These are phyloP conservation scores for Penicillium sp. DNA, from an alignment of 2,329 filamentous ascomycete species.

Conservation along the genomic window DNA sequence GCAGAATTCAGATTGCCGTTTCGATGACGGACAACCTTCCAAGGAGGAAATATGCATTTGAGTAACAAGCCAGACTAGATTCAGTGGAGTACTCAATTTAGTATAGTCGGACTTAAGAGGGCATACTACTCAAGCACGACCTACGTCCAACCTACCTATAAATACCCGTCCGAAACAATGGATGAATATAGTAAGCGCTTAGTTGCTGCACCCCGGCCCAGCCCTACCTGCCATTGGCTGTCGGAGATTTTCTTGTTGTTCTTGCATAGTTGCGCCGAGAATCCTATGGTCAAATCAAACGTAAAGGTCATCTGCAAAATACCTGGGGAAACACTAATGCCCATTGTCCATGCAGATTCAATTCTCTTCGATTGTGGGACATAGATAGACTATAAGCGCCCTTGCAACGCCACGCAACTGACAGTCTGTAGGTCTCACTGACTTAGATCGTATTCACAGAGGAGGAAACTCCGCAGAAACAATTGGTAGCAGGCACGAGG, in stretches of 20 bases:
- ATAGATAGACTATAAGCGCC: slow-evolving; percentile 24
- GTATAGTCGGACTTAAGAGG: not conserved
- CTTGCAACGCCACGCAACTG: slow-evolving; percentile 9
- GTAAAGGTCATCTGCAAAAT: not conserved
- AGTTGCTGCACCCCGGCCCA: not conserved
- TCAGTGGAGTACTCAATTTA: no score
- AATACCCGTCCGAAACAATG: not conserved
- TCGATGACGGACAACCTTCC: not conserved
- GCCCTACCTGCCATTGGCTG: slow-evolving; percentile 1
- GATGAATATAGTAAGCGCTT: slow-evolving; percentile 1
- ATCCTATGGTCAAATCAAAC: not conserved
- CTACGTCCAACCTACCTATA: no score
- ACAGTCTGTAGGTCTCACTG: not conserved
- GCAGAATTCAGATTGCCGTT: slow-evolving; percentile 8
- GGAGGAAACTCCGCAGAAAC: no score
- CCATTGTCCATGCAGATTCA: not conserved
- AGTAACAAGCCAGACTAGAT: no score
- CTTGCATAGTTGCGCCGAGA: not conserved
- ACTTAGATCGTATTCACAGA: no score
- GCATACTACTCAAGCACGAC: not conserved
- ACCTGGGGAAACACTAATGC: not conserved
- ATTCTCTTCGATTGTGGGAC: slow-evolving; percentile 12
- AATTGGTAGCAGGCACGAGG: not conserved
- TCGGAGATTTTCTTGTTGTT: not conserved
- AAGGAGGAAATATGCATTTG: not conserved